Evolutionary conservation across 768 basidiomycete species (phyloP).

Genomic region (Boletus rubroflammeus): DNA sequence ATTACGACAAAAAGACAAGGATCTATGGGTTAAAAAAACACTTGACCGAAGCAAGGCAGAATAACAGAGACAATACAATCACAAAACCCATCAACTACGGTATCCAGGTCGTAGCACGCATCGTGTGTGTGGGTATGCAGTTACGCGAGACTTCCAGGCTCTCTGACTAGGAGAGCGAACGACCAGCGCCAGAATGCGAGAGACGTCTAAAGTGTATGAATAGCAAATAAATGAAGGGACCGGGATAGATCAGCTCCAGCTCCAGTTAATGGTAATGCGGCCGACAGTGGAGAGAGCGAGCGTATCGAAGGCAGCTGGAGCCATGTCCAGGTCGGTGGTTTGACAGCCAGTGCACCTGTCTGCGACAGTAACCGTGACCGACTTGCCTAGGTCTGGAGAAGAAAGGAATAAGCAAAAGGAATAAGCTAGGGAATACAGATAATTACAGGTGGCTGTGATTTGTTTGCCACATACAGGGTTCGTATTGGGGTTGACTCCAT

Average conservation of each 20-base stretch:
- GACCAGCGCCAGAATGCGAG: constrained; percentile 12
- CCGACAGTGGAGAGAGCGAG: constrained; percentile 47
- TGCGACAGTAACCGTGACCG: constrained; percentile 45
- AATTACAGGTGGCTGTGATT: constrained; percentile 48
- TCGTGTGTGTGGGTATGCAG: constrained; percentile 17
- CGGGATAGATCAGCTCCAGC: constrained; percentile 29
- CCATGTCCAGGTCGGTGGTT: constrained; percentile 56
- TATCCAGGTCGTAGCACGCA: constrained; percentile 23
- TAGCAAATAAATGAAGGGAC: constrained; percentile 23
- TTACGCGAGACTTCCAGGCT: constrained; percentile 16
- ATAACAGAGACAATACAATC: constrained; percentile 11
- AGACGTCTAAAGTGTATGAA: constrained; percentile 17
- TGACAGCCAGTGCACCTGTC: constrained; percentile 64
- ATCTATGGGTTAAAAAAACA: constrained; percentile 22
- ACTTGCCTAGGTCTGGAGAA: constrained; percentile 48
- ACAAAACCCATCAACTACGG: constrained; percentile 30
- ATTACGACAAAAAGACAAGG: constrained; percentile 1
- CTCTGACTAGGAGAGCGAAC: constrained; percentile 27
- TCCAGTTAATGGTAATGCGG: constrained; percentile 54
- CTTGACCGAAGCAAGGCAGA: constrained; percentile 36
- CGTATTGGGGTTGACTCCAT: constrained; percentile 59
- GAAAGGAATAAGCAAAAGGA: constrained; percentile 8
- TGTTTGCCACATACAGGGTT: constrained; percentile 68
- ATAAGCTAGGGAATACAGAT: background rate
- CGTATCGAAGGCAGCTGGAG: constrained; percentile 50